Percentiles rank a stretch among this genome's conserved stretches.
Evolutionary conservation across 2,329 filamentous ascomycete genomes (phyloP).

Genomic region (Seiridium cupressi): DNA sequence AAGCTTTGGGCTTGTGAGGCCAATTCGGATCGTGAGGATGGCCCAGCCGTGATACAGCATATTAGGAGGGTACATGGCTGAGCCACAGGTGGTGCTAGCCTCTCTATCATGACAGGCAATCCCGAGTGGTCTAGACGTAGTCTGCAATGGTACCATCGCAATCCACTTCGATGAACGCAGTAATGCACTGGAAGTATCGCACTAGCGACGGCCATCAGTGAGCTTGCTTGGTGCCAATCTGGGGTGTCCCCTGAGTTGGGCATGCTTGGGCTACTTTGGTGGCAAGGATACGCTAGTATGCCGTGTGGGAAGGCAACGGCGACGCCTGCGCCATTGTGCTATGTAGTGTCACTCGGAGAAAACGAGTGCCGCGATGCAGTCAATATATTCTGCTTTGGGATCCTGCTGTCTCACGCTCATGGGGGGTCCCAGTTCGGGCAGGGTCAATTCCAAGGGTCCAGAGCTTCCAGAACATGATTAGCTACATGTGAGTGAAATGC

Average conservation of each 20-base stretch:
- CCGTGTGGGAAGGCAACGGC: no score
- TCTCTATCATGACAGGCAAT: not conserved
- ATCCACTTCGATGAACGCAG: not conserved
- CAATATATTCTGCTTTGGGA: no score
- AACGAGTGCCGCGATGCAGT: no score
- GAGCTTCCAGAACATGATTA: no score
- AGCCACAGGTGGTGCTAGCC: not conserved
- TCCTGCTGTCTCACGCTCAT: no score
- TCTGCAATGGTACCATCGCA: not conserved
- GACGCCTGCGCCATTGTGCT: no score
- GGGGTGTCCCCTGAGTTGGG: conserved; percentile 2
- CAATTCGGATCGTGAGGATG: not conserved
- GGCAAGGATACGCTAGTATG: not conserved
- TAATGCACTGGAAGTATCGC: not conserved
- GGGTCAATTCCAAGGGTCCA: no score
- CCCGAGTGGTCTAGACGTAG: no score
- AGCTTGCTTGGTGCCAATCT: not conserved
- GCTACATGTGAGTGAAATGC: no score
- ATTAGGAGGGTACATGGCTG: not conserved
- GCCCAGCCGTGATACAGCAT: not conserved
- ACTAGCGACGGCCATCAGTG: not conserved
- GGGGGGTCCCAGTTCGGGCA: no score
- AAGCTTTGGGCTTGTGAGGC: conserved; percentile 8
- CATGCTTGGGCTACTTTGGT: not conserved
- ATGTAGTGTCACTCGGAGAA: no score